Conservation (phyloP, 2,329 filamentous ascomycete species). For the Ophiostoma sp. region DNA sequence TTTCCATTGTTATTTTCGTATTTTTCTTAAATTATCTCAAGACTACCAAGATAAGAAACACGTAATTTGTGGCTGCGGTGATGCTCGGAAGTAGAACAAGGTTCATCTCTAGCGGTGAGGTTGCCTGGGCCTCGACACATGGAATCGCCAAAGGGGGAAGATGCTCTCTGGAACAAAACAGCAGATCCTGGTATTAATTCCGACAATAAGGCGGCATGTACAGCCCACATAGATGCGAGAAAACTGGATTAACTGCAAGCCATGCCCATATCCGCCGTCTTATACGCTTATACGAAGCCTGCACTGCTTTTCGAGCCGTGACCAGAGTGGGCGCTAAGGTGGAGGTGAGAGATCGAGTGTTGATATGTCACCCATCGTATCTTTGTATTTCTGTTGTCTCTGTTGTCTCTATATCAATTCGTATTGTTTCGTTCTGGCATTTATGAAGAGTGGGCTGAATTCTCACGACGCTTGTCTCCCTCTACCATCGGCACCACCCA, state of each 20-base stretch:
- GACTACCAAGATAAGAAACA: not conserved
- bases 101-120: not conserved
- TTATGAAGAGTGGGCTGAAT: too few relatives aligned
- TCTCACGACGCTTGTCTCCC: too few relatives aligned
- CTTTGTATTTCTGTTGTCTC: too few relatives aligned
- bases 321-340: not conserved
- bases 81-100: not conserved
- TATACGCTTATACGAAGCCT: not conserved
- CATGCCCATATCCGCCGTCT: not conserved
- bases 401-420: too few relatives aligned
- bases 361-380: too few relatives aligned
- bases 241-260: not conserved
- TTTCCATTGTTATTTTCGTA: not conserved
- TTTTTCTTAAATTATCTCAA: not conserved
- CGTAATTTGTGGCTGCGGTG: not conserved
- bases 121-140: not conserved
- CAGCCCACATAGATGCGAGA: not conserved
- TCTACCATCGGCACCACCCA: too few relatives aligned
- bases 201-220: not conserved
- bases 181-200: not conserved
- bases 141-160: too few relatives aligned
- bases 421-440: too few relatives aligned
- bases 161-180: too few relatives aligned
- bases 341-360: not conserved
- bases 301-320: not conserved